phyloP scores from a whole-genome alignment of 2,329 filamentous ascomycete species.

The Escovopsis sp. region DNA sequence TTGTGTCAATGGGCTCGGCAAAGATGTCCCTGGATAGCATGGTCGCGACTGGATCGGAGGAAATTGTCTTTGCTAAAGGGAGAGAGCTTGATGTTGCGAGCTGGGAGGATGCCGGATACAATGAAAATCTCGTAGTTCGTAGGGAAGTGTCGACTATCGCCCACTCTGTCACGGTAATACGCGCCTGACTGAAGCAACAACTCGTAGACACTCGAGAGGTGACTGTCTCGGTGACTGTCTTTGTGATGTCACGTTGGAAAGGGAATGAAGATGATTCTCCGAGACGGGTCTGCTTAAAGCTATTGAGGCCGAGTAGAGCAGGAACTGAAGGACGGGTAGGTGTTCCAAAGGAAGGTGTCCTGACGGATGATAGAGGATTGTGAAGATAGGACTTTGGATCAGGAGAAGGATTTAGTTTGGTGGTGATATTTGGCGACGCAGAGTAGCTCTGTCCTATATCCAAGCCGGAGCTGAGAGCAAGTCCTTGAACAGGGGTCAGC shows the following conservation, averaged over 20 bases:
- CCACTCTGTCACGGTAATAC: neutral
- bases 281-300: neutral
- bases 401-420: neutral
- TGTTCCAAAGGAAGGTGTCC: neutral
- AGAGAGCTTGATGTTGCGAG: neutral
- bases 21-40: conserved; percentile 36
- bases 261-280: neutral
- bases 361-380: neutral
- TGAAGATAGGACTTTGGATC: neutral
- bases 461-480: neutral
- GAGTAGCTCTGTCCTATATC: conserved; percentile 1
- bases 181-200: neutral
- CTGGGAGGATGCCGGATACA: no score
- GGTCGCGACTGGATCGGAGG: conserved; percentile 1
- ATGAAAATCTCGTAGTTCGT: neutral
- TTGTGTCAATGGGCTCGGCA: conserved; percentile 36
- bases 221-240: neutral
- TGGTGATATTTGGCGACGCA: neutral
- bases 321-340: neutral
- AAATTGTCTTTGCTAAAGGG: neutral
- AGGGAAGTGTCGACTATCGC: neutral
- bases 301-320: neutral
- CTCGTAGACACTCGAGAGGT: neutral
- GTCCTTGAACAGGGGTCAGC: conserved; percentile 7
- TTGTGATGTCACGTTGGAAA: neutral